These are phyloP conservation scores for Endotrypanum monterogeii DNA, from an alignment of 208 protist genomes.

Conservation along the genomic window DNA sequence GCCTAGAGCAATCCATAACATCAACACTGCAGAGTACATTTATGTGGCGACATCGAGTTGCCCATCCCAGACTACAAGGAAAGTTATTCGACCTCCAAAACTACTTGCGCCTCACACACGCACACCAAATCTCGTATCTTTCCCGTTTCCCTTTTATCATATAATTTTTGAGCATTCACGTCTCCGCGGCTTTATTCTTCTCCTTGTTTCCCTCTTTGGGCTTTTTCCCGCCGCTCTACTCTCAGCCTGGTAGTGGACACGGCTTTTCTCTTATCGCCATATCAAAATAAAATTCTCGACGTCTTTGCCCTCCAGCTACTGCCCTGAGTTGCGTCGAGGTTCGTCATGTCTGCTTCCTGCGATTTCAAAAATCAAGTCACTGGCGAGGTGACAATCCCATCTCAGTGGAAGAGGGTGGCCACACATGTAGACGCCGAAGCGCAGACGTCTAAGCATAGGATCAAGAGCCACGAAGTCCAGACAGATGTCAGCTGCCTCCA, in stretches of 20 bases:
- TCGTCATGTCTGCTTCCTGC: conserved; percentile 49
- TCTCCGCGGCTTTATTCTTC: not conserved
- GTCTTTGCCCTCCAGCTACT: not conserved
- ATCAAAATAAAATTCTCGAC: not conserved
- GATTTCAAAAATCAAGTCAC: conserved; percentile 81
- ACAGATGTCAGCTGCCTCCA: conserved; percentile 72
- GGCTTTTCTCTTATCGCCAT: not conserved
- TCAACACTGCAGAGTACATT: not conserved
- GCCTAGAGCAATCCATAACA: not conserved
- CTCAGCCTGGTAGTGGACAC: not conserved
- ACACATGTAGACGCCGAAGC: conserved; percentile 31
- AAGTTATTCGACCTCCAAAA: not conserved
- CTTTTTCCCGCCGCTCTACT: too few species aligned
- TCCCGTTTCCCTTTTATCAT: not conserved
- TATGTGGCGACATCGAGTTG: not conserved
- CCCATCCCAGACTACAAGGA: too few species aligned
- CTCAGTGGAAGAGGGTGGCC: conserved; percentile 60
- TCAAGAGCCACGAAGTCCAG: conserved; percentile 49
- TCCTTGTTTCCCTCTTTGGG: too few species aligned
- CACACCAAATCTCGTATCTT: not conserved
- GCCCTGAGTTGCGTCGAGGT: not conserved
- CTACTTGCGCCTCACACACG: not conserved
- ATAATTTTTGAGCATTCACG: not conserved
- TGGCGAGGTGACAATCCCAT: conserved; percentile 68
- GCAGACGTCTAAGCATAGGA: conserved; percentile 56